Base-by-base conservation (phyloP, 768 basidiomycete genomes). In the Gloeostereum incarnatum region DNA sequence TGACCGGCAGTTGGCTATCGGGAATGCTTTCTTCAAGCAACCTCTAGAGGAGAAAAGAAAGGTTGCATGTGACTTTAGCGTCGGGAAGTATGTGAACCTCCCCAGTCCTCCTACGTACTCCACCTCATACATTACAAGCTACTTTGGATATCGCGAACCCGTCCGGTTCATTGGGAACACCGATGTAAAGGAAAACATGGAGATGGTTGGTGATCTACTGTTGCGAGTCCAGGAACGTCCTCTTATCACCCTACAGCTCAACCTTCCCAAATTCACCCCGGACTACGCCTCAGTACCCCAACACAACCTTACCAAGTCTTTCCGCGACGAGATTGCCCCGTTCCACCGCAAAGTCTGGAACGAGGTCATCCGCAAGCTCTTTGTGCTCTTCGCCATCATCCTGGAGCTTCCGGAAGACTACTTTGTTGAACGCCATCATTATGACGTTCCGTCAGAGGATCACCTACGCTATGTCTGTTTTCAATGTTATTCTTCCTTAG, bases 391-490 rank as follows among this genome's bases (percentile, higher is more conserved):
- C 33, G 66, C 69, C 1, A 50, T 65, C 29, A 61, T 66, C 32
- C 53, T 72, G 20, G 67, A 72, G 39, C 52, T 71, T 24, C 70
- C 69, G 7, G 68, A 71, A 42, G 55, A 70, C n/a, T 52, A 62
- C 5, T 49, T 71, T 14, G 54, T 68, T 7, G 52, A 68, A 21
- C 45, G 55, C 18, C 69, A 71, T 45, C 49, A 54, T 2, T 70
- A 60, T 27, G 55, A 60, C 26, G 30, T 46, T 26, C 48, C 53
- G 4, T 54, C 51, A 27, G 57, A 60, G 35, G 60, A 61, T 40
- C 58, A 61, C 38, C 46, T 63, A 6, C 51, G 61, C 16, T 56
- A 55, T 38, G 53, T 61, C 40, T 10, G 48, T 45, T 5, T 6
- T 31, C 10, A 0, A 19, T 14, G 14, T 25, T 8, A 21, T 29